phyloP scores from a whole-genome alignment of 257 asterid species.

The Asclepias syriaca region DNA sequence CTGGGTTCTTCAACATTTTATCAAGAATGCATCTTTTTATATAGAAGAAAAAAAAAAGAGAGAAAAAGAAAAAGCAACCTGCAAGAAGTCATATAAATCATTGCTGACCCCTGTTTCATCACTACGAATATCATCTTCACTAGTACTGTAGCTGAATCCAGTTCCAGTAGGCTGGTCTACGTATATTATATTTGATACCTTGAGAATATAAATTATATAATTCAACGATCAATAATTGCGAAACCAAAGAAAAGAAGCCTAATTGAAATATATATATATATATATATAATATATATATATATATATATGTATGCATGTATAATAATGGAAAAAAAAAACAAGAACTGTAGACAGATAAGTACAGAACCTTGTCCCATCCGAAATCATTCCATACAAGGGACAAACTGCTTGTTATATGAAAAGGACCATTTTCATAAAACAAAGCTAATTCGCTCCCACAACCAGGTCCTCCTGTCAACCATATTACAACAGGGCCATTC shows the following conservation, averaged over 20 bases:
- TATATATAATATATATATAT: too few species aligned
- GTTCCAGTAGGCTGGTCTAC: constrained; percentile 66
- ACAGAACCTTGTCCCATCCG: constrained; percentile 79
- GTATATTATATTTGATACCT: constrained; percentile 45
- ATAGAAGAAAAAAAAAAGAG: neutral
- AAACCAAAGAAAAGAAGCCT: too few species aligned
- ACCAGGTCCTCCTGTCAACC: constrained; percentile 91
- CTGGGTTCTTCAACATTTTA: neutral
- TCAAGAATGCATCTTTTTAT: neutral
- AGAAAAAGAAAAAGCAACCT: constrained; percentile 28
- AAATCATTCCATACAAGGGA: constrained; percentile 69
- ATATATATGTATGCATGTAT: neutral
- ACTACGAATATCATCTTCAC: constrained; percentile 33
- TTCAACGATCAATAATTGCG: neutral
- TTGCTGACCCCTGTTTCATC: constrained; percentile 51
- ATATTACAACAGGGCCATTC: constrained; percentile 59
- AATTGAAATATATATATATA: too few species aligned
- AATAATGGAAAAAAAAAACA: neutral
- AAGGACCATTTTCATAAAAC: constrained; percentile 84
- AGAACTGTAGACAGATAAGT: neutral
- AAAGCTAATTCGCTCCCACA: constrained; percentile 71
- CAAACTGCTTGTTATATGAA: constrained; percentile 34
- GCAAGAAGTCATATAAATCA: constrained; percentile 53
- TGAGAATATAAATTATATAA: neutral
- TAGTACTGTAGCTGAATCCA: constrained; percentile 54